These are phyloP conservation scores for Evernia prunastri DNA, from an alignment of 495 filamentous ascomycete species.

Conservation along the genomic window DNA sequence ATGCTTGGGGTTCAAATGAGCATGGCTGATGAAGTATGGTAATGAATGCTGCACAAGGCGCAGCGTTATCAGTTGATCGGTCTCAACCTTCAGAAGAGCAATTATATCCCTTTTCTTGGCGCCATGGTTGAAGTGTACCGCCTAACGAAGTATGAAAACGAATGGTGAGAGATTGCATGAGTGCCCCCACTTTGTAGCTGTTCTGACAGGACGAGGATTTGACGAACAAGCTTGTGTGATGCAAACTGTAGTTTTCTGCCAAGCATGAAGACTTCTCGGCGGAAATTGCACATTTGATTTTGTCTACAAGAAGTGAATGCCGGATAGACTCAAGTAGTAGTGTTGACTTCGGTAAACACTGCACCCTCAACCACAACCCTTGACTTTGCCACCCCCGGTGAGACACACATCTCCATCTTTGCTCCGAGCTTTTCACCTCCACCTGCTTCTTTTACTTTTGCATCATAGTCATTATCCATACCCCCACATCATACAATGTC, in stretches of 20 bases:
- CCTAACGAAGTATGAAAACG: background rate
- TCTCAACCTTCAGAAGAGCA: background rate
- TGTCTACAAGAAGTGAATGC: background rate
- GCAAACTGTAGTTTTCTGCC: background rate
- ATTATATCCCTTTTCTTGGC: background rate
- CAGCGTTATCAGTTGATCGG: background rate
- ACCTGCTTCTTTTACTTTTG: background rate
- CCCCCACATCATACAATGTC: background rate
- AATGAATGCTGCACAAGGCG: background rate
- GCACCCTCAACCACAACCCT: background rate
- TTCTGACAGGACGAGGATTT: background rate
- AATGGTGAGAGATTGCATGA: background rate
- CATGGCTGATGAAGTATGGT: background rate
- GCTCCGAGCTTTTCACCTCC: background rate
- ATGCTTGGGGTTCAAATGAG: background rate
- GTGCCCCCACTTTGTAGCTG: background rate
- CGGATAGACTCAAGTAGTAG: background rate
- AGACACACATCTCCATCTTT: background rate
- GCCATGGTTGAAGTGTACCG: background rate
- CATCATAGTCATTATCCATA: background rate
- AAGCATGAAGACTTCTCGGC: background rate
- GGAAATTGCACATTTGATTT: background rate
- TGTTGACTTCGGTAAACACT: background rate
- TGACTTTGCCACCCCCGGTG: background rate
- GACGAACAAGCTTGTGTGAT: background rate